Conservation (phyloP, 305 asterid genomes). For the Stenogyne calaminthoides region DNA sequence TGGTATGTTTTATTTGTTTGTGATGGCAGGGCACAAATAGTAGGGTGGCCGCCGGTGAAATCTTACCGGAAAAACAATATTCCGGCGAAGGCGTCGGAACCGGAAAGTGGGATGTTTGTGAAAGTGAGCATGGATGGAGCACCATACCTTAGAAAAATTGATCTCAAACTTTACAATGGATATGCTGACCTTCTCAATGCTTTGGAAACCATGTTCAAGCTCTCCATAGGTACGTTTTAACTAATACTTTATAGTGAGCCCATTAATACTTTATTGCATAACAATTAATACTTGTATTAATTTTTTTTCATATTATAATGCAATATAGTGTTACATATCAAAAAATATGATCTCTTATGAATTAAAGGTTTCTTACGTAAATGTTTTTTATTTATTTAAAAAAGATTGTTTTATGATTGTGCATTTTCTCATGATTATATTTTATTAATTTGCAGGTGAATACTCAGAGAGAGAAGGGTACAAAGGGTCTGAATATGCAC, state of each 20-base stretch:
- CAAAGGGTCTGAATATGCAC: constrained; percentile 71
- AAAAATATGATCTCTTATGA: too few species aligned
- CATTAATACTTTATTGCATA: too few species aligned
- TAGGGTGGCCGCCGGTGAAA: constrained; percentile 83
- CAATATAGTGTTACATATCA: too few species aligned
- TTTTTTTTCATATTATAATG: too few species aligned
- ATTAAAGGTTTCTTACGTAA: too few species aligned
- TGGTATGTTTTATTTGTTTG: not conserved
- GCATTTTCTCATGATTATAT: too few species aligned
- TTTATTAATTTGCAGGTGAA: constrained; percentile 37
- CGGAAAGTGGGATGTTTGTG: constrained; percentile 52
- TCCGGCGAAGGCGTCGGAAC: constrained; percentile 38
- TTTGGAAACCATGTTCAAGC: constrained; percentile 70
- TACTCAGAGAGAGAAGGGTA: constrained; percentile 78
- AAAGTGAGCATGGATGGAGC: constrained; percentile 83
- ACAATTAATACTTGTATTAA: too few species aligned
- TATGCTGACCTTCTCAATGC: constrained; percentile 49
- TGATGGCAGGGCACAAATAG: constrained; percentile 55
- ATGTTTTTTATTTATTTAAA: too few species aligned
- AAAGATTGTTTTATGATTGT: too few species aligned
- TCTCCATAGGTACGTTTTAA: constrained; percentile 26
- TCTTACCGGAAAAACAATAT: constrained; percentile 57
- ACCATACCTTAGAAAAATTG: constrained; percentile 68
- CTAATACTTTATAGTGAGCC: too few species aligned
- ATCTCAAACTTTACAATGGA: constrained; percentile 50